phyloP scores from a whole-genome alignment of 75 land plant genomes.

The Pinus tabuliformis region DNA sequence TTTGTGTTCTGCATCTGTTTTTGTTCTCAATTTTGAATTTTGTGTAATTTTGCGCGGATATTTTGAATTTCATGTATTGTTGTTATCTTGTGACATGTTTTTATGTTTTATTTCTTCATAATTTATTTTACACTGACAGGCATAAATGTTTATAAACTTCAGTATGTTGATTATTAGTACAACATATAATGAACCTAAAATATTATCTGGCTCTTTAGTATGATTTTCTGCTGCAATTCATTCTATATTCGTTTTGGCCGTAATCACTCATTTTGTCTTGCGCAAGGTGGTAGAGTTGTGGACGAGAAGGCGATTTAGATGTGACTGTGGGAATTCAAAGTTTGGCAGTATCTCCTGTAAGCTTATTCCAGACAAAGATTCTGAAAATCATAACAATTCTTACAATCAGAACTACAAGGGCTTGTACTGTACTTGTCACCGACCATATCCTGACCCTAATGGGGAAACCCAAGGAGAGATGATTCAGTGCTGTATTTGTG shows the following conservation, averaged over 20 bases:
- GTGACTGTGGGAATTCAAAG: slow-evolving; percentile 98
- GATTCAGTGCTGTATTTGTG: slow-evolving; percentile 98
- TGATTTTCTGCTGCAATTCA: not conserved
- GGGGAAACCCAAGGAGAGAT: slow-evolving; percentile 82
- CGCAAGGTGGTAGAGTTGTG: slow-evolving; percentile 72
- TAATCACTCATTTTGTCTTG: slow-evolving; percentile 4
- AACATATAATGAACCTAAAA: too few species aligned
- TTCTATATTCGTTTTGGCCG: not conserved
- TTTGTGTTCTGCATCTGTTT: not conserved
- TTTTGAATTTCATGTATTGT: too few species aligned
- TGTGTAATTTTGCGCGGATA: not conserved
- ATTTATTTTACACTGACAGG: not conserved
- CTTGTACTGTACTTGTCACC: slow-evolving; percentile 79
- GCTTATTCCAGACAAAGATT: slow-evolving; percentile 72
- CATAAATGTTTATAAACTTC: too few species aligned
- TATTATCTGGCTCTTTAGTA: not conserved
- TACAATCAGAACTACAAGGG: slow-evolving; percentile 97
- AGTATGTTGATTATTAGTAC: too few species aligned
- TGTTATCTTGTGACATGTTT: not conserved
- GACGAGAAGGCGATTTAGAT: slow-evolving; percentile 93
- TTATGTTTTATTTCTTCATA: not conserved
- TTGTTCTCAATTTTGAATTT: not conserved
- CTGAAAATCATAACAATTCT: slow-evolving; percentile 64
- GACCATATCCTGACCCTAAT: slow-evolving; percentile 91
- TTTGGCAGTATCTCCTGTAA: slow-evolving; percentile 79